These are phyloP conservation scores for Fusarium burgessii DNA, from an alignment of 2,329 filamentous ascomycete genomes.

Conservation along the genomic window DNA sequence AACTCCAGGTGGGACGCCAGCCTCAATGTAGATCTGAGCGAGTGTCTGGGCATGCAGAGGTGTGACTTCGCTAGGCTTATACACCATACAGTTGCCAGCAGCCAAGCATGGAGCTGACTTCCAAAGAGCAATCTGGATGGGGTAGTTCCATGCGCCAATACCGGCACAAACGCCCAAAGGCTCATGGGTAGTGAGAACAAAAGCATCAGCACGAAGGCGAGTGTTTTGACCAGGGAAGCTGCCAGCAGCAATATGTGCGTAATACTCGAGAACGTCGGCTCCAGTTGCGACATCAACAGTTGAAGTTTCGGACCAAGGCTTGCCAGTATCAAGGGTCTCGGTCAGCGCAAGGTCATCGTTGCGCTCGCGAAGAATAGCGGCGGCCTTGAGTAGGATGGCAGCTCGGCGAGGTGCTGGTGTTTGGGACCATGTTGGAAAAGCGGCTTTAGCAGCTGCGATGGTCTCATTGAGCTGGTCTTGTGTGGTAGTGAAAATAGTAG, in stretches of 20 bases:
- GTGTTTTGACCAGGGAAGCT: slow-evolving; percentile 85
- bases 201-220: slow-evolving; percentile 79
- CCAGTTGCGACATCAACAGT: slow-evolving; percentile 86
- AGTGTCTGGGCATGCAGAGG: slow-evolving; percentile 83
- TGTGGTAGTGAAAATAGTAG: slow-evolving; percentile 78
- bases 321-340: slow-evolving; percentile 89
- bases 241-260: slow-evolving; percentile 82
- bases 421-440: slow-evolving; percentile 81
- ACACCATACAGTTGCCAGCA: slow-evolving; percentile 90
- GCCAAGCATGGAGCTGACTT: slow-evolving; percentile 88
- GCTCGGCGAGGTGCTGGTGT: slow-evolving; percentile 81
- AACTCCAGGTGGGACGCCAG: slow-evolving; percentile 82
- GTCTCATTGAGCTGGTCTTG: slow-evolving; percentile 76
- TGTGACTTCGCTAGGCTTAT: slow-evolving; percentile 90
- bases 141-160: slow-evolving; percentile 94
- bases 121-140: slow-evolving; percentile 90
- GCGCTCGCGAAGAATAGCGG: slow-evolving; percentile 76
- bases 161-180: slow-evolving; percentile 86
- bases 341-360: slow-evolving; percentile 84
- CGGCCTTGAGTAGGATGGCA: slow-evolving; percentile 82
- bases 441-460: slow-evolving; percentile 75
- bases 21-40: slow-evolving; percentile 81
- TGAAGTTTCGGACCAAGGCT: slow-evolving; percentile 86
- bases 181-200: slow-evolving; percentile 86
- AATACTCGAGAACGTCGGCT: slow-evolving; percentile 88